Evolutionary conservation across 129 eudicot species (phyloP).

Genomic region (Calendula officinalis): DNA sequence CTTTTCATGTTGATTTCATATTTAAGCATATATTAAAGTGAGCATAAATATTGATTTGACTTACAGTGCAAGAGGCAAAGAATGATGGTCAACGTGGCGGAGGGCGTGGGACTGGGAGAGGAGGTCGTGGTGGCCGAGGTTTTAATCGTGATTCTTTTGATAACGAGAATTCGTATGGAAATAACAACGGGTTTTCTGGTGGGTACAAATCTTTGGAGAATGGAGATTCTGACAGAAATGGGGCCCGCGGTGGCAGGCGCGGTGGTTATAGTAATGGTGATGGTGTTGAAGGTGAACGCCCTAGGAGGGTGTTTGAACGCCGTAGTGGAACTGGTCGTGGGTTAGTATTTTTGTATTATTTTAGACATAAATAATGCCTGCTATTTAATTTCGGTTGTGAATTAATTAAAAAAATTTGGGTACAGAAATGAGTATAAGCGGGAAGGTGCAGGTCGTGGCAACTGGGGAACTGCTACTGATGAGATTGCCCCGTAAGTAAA

Average conservation of each 20-base stretch:
- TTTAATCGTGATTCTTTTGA: constrained; percentile 39
- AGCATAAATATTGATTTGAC: not conserved
- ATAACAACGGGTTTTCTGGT: constrained; percentile 49
- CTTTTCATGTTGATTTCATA: too few species aligned
- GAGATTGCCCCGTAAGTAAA: constrained; percentile 52
- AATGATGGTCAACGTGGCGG: constrained; percentile 55
- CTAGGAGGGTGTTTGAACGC: constrained; percentile 65
- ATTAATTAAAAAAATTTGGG: too few species aligned
- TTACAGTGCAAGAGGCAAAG: constrained; percentile 62
- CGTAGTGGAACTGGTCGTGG: constrained; percentile 90
- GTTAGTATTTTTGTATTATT: constrained; percentile 36
- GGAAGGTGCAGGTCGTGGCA: constrained; percentile 90
- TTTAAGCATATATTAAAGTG: not conserved
- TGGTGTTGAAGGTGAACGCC: constrained; percentile 36
- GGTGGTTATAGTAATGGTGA: constrained; percentile 78
- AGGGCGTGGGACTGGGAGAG: constrained; percentile 57
- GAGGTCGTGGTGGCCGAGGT: constrained; percentile 48
- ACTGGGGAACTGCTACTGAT: constrained; percentile 83
- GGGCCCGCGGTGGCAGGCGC: constrained; percentile 55
- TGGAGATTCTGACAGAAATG: constrained; percentile 49
- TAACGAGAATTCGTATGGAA: constrained; percentile 38
- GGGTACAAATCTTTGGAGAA: constrained; percentile 57
- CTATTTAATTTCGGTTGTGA: too few species aligned
- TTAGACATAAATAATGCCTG: too few species aligned
- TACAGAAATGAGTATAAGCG: constrained; percentile 70